Evolutionary conservation across 129 eudicot genomes (phyloP).

Genomic region (Daucus carota): DNA sequence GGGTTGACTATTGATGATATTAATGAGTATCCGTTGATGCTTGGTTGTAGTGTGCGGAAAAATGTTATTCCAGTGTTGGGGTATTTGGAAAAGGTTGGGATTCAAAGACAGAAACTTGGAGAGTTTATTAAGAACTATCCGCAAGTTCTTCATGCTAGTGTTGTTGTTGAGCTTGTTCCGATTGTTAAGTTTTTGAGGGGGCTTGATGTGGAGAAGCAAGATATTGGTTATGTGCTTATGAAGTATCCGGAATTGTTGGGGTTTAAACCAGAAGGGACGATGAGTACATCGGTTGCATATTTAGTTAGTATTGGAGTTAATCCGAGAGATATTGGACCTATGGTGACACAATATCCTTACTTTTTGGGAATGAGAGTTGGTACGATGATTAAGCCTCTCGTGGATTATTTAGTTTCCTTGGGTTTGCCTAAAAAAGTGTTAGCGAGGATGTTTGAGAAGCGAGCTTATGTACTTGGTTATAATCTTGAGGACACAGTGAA

Average conservation of each 20-base stretch:
- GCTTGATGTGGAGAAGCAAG: conserved; percentile 57
- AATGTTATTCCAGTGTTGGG: conserved; percentile 64
- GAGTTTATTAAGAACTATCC: conserved; percentile 65
- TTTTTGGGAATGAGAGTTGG: conserved; percentile 73
- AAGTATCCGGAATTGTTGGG: conserved; percentile 65
- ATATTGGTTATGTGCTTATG: conserved; percentile 58
- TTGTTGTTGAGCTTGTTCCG: conserved; percentile 65
- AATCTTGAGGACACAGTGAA: conserved; percentile 50
- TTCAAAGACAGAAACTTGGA: conserved; percentile 45
- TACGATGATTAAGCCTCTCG: conserved; percentile 67
- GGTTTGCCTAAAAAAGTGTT: conserved; percentile 59
- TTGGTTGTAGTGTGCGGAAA: conserved; percentile 71
- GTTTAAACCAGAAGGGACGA: conserved; percentile 67
- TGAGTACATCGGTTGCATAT: conserved; percentile 74
- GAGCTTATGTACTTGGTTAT: conserved; percentile 57
- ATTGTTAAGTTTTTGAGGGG: conserved; percentile 59
- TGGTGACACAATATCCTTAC: conserved; percentile 63
- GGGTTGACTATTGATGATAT: conserved; percentile 60
- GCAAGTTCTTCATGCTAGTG: conserved; percentile 59
- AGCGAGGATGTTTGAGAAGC: conserved; percentile 59
- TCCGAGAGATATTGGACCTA: conserved; percentile 72
- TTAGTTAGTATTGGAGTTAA: conserved; percentile 64
- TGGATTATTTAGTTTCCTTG: conserved; percentile 48
- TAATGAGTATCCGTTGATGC: conserved; percentile 65
- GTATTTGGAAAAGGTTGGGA: conserved; percentile 59